Conservation (phyloP, 1,284 basidiomycete genomes). For the Microbotryum scabiosae region DNA sequence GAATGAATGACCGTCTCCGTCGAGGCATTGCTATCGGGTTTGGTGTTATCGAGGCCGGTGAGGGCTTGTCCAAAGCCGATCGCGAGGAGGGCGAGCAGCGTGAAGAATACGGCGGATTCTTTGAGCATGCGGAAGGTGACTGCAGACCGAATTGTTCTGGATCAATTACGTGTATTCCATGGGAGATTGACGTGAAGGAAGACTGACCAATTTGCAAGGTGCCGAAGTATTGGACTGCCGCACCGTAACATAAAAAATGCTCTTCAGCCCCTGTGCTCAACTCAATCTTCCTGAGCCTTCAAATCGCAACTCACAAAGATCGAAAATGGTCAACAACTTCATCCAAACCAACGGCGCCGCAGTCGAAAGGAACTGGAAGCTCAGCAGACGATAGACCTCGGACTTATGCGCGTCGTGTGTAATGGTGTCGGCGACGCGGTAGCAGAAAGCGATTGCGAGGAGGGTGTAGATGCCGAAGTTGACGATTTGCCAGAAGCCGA, state of each 20-base stretch:
- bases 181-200: background rate
- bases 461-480: slow-evolving; percentile 62
- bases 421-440: slow-evolving; percentile 56
- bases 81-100: slow-evolving; percentile 41
- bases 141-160: slow-evolving; percentile 47
- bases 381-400: slow-evolving; percentile 14
- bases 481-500: slow-evolving; percentile 51
- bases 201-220: slow-evolving; percentile 13
- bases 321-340: slow-evolving; percentile 32
- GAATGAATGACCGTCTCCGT: slow-evolving; percentile 31
- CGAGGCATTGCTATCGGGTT: slow-evolving; percentile 22
- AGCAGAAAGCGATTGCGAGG: slow-evolving; percentile 62
- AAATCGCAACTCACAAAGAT: slow-evolving; percentile 8
- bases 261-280: no score
- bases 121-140: slow-evolving; percentile 52
- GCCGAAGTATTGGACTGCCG: slow-evolving; percentile 27
- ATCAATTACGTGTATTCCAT: background rate
- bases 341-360: slow-evolving; percentile 29
- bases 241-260: no score
- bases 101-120: slow-evolving; percentile 55
- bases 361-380: slow-evolving; percentile 34
- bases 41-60: slow-evolving; percentile 33
- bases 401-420: slow-evolving; percentile 41
- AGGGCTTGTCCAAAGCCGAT: slow-evolving; percentile 34
- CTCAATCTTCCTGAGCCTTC: no score